Conservation (phyloP, 768 basidiomycete genomes). For the Xerocomus spinulosus region DNA sequence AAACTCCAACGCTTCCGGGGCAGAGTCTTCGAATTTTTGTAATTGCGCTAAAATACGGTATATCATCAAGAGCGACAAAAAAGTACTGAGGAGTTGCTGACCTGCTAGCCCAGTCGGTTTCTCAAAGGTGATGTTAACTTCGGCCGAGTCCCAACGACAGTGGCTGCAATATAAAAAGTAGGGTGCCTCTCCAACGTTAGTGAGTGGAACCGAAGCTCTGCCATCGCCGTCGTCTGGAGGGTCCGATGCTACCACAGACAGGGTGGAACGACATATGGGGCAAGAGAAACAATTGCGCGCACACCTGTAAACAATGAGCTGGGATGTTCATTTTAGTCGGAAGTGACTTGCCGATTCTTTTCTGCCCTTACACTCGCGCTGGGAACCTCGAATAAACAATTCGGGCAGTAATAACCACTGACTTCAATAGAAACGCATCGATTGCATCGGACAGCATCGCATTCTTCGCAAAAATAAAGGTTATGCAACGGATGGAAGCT, state of each 20-base stretch:
- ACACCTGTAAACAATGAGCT: constrained; percentile 54
- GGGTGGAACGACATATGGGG: constrained; percentile 85
- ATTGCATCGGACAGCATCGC: constrained; percentile 92
- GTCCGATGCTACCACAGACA: constrained; percentile 89
- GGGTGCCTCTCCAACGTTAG: constrained; percentile 74
- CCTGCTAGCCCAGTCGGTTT: constrained; percentile 95
- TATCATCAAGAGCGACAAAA: constrained; percentile 1
- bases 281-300: constrained; percentile 98
- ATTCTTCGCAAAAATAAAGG: constrained; percentile 98
- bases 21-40: constrained; percentile 84
- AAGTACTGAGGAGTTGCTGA: constrained; percentile 32
- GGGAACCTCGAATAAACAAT: constrained; percentile 97
- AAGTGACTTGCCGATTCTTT: constrained; percentile 73
- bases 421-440: constrained; percentile 91
- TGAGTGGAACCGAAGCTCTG: constrained; percentile 48
- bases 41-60: constrained; percentile 63
- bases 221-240: constrained; percentile 58
- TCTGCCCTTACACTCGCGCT: constrained; percentile 97
- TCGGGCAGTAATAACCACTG: constrained; percentile 96
- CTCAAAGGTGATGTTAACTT: constrained; percentile 90
- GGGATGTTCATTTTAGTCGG: background rate
- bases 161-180: constrained; percentile 90
- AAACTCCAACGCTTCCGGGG: constrained; percentile 82
- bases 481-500: constrained; percentile 80
- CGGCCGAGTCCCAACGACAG: constrained; percentile 93